Percentiles rank a stretch among this genome's conserved stretches.
Conservation (phyloP, 2,329 filamentous ascomycete genomes). For the Ascochyta lentis region DNA sequence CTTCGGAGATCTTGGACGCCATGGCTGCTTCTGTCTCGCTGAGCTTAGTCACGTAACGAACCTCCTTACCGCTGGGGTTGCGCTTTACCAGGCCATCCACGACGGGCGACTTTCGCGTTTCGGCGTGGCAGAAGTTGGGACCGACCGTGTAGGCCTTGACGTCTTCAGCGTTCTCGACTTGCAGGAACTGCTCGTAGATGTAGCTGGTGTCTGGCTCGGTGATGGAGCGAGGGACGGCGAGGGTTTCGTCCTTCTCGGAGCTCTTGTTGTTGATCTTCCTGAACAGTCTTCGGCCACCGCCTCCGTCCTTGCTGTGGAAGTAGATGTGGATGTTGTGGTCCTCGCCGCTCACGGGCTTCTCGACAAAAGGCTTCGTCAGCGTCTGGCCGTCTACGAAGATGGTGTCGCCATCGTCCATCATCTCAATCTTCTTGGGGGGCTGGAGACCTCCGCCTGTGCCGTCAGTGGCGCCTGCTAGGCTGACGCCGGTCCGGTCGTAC, state of each 20-base stretch:
- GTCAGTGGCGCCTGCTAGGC: slow-evolving; percentile 72
- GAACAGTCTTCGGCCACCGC: slow-evolving; percentile 90
- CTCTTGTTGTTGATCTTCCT: slow-evolving; percentile 99
- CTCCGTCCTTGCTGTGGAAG: slow-evolving; percentile 84
- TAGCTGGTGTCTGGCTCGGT: slow-evolving; percentile 84
- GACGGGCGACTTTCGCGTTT: slow-evolving; percentile 95
- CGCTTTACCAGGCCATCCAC: slow-evolving; percentile 95
- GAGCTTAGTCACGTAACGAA: slow-evolving; percentile 90
- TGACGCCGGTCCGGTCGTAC: slow-evolving; percentile 79
- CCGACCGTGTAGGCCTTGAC: slow-evolving; percentile 99
- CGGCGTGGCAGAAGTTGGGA: slow-evolving; percentile 89
- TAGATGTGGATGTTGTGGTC: slow-evolving; percentile 99
- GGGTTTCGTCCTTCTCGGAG: slow-evolving; percentile 84
- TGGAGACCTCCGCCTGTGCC: slow-evolving; percentile 66
- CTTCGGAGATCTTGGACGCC: slow-evolving; percentile 86
- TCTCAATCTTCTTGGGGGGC: slow-evolving; percentile 72
- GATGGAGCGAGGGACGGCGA: slow-evolving; percentile 79
- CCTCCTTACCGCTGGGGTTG: slow-evolving; percentile 96
- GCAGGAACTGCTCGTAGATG: slow-evolving; percentile 96
- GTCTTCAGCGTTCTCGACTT: slow-evolving; percentile 95
- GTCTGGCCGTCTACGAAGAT: slow-evolving; percentile 83
- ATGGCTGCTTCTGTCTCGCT: slow-evolving; percentile 81
- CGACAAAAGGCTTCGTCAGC: slow-evolving; percentile 92
- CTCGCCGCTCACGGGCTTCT: slow-evolving; percentile 97
- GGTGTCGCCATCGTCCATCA: slow-evolving; percentile 89